phyloP scores from a whole-genome alignment of 768 basidiomycete species.

The Lepiota venenata region DNA sequence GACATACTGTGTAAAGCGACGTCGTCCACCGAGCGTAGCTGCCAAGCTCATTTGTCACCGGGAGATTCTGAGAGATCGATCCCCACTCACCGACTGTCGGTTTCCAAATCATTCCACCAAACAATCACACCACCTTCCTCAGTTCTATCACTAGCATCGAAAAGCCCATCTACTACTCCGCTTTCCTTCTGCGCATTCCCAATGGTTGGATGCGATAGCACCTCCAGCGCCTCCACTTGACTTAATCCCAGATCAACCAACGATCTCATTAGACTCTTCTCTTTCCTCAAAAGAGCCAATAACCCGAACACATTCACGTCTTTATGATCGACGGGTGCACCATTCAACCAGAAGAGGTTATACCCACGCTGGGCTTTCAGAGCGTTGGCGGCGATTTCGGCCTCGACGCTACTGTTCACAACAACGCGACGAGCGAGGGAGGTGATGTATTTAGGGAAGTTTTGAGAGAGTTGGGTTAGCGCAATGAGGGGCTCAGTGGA shows the following conservation, averaged over 20 bases:
- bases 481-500: conserved; percentile 51
- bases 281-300: conserved; percentile 68
- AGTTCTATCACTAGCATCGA: conserved; percentile 84
- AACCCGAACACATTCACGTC: conserved; percentile 75
- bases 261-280: conserved; percentile 57
- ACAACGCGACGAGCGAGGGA: conserved; percentile 68
- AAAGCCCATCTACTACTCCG: conserved; percentile 63
- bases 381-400: conserved; percentile 59
- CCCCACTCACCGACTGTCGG: conserved; percentile 58
- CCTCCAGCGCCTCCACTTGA: conserved; percentile 61
- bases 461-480: conserved; percentile 71
- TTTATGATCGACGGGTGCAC: conserved; percentile 51
- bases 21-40: conserved; percentile 53
- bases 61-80: conserved; percentile 13
- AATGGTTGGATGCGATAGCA: conserved; percentile 66
- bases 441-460: conserved; percentile 86
- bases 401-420: conserved; percentile 42
- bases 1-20: conserved; percentile 47
- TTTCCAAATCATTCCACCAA: conserved; percentile 93
- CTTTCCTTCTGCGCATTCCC: conserved; percentile 45
- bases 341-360: conserved; percentile 80
- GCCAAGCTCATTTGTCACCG: neutral
- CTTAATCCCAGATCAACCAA: conserved; percentile 62
- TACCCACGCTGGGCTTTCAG: conserved; percentile 47
- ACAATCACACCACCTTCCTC: conserved; percentile 75